Evolutionary conservation across 257 asterid species (phyloP).

Genomic region (Solanum corneliomulleri): DNA sequence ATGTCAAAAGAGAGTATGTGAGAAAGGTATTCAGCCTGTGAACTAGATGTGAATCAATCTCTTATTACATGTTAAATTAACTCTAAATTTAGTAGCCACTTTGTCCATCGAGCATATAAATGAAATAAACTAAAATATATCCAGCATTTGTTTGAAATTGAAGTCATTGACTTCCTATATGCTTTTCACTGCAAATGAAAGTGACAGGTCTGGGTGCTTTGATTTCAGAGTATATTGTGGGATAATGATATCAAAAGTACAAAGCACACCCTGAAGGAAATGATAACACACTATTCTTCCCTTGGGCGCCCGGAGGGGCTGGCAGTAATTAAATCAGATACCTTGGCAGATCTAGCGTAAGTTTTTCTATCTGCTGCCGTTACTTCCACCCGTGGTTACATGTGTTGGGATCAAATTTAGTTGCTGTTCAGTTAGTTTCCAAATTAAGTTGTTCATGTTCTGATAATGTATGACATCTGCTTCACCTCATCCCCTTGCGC

Average conservation of each 20-base stretch:
- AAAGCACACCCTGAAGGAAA: constrained; percentile 81
- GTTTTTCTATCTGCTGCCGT: constrained; percentile 8
- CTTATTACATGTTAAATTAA: not conserved
- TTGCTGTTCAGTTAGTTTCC: not conserved
- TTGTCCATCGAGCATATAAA: not conserved
- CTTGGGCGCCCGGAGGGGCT: constrained; percentile 79
- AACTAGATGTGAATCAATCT: not conserved
- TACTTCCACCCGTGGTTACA: not conserved
- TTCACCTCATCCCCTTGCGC: not conserved
- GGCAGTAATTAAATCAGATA: constrained; percentile 56
- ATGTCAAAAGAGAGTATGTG: constrained; percentile 61
- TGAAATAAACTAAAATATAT: not conserved
- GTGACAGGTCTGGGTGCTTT: constrained; percentile 8
- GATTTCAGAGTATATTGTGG: constrained; percentile 79
- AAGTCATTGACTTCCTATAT: not conserved
- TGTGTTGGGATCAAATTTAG: not conserved
- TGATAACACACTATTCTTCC: constrained; percentile 63
- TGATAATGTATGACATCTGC: not conserved
- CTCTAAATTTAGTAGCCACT: not conserved
- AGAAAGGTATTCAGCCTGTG: constrained; percentile 50
- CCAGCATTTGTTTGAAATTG: not conserved
- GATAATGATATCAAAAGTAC: constrained; percentile 83
- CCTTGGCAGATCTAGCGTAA: constrained; percentile 79
- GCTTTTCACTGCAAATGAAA: not conserved
- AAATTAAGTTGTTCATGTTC: not conserved